These are phyloP conservation scores for Sonneratia caseolaris DNA, from an alignment of 345 rosid species.

Conservation along the genomic window DNA sequence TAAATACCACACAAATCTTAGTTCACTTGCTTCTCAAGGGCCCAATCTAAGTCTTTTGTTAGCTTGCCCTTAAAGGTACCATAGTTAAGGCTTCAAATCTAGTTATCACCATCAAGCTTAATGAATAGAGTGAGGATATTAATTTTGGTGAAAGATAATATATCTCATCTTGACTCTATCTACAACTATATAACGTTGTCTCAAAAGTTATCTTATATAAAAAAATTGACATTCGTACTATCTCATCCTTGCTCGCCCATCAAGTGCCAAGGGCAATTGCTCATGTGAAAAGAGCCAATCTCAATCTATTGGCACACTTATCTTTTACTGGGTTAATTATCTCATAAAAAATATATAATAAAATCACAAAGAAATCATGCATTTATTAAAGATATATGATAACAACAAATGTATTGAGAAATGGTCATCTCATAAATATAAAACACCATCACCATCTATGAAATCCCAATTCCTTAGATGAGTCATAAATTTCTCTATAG, in stretches of 20 bases:
- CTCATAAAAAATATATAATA: too few relatives aligned
- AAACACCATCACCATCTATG: not conserved
- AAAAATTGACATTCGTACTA: too few relatives aligned
- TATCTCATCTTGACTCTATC: not conserved
- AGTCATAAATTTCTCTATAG: not conserved
- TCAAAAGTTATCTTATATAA: not conserved
- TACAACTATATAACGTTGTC: too few relatives aligned
- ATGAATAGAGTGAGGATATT: not conserved
- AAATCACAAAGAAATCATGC: not conserved
- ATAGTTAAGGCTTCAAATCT: too few relatives aligned
- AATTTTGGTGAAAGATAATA: not conserved
- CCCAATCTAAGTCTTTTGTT: not conserved
- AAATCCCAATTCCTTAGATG: not conserved
- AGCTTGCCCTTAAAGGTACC: not conserved
- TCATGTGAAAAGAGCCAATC: not conserved
- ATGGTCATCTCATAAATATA: too few relatives aligned
- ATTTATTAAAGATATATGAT: not conserved
- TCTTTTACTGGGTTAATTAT: not conserved
- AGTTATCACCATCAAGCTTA: not conserved
- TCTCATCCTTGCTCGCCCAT: not conserved
- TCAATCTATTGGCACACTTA: not conserved
- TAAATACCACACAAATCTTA: not conserved
- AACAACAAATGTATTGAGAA: not conserved
- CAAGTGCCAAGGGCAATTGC: not conserved
- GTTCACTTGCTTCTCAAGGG: not conserved